Conservation (phyloP, 805 yeast genomes). For the Saitoella complicata region DNA sequence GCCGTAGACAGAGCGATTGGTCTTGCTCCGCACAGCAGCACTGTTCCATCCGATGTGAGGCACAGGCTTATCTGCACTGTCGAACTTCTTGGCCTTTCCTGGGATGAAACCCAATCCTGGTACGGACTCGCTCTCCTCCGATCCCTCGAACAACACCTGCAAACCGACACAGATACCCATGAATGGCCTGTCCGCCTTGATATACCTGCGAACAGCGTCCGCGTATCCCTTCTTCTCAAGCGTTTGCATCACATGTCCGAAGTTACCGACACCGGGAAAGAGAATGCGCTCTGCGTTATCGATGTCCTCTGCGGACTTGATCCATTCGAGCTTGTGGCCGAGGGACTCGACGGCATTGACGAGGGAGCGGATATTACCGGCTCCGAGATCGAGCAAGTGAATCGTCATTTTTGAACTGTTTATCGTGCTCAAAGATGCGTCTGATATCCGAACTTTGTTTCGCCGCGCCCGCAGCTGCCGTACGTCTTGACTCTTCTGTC, state of each 20-base stretch:
- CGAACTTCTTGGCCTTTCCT: conserved; percentile 43
- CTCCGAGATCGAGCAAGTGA: conserved; percentile 80
- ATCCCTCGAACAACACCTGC: conserved; percentile 62
- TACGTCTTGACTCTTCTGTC: too few relatives aligned
- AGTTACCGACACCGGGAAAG: conserved; percentile 95
- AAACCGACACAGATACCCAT: conserved; percentile 98
- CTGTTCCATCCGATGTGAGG: conserved; percentile 97
- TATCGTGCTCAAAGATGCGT: too few relatives aligned
- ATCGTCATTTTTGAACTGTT: conserved; percentile 17
- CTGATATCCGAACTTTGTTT: too few relatives aligned
- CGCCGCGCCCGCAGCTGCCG: too few relatives aligned
- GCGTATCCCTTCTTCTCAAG: conserved; percentile 45
- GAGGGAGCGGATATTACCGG: conserved; percentile 84
- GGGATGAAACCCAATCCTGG: conserved; percentile 46
- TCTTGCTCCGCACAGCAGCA: conserved; percentile 17
- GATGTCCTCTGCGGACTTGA: conserved; percentile 40
- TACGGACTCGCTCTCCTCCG: conserved; percentile 54
- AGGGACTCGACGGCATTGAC: conserved; percentile 67
- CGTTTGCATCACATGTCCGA: conserved; percentile 77
- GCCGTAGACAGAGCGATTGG: conserved; percentile 33
- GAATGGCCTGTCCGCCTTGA: conserved; percentile 62
- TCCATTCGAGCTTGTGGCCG: conserved; percentile 52
- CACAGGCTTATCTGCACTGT: conserved; percentile 52
- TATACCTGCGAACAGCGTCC: conserved; percentile 48
- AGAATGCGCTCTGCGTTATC: conserved; percentile 38